Evolutionary conservation across 768 basidiomycete species (phyloP), one percentile per base, ranked within the genome.

Genomic region (Gautieria morchelliformis): DNA sequence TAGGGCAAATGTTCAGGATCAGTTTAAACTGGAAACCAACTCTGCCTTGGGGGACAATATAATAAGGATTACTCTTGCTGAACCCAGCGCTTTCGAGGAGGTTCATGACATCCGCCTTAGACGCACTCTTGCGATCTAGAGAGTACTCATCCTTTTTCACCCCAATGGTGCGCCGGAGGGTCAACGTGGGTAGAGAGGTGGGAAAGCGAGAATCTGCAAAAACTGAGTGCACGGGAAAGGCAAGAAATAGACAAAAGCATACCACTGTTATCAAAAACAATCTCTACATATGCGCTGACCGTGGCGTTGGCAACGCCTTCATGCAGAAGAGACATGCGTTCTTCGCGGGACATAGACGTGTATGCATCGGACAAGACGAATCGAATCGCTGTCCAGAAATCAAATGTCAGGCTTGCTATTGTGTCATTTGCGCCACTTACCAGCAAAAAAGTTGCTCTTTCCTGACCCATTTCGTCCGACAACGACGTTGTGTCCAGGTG

Each of bases 61-160:
- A 99, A 69, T 98, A 99, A 0, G 96, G 96, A 66, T 98, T 99
- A n/a, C 87, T 87, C 67, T 92, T 89, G 72, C 89, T 93, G 74
- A 99, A 99, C 0, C 96, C 95, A 1, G 96, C 96, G 66, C 87
- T 89, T 69, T 98, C 96, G 47, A 99, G 79, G 24, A 98, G 76
- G 65, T 92, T 94, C 91, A 96, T 95, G 19, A 99, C 91, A 65
- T 99, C 96, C 3, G 93, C 95, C 70, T 96, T 96, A 69, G 84
- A 89, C 0, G 89, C 87, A 60, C 87, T 92, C 75, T 97, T 98
- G 75, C 88, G 87, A 71, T 99, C 95, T 30, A 98, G 76, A 61
- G 89, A 90, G 72, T 98, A 99, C 73, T 98, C 96, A 66, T 98
- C 96, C 73, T 98, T 99, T 78, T 99, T 98, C 44, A 93, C 69